These are phyloP conservation scores for Bonia amplexicaulis DNA, from an alignment of 176 grass and related monocot species.

Conservation along the genomic window DNA sequence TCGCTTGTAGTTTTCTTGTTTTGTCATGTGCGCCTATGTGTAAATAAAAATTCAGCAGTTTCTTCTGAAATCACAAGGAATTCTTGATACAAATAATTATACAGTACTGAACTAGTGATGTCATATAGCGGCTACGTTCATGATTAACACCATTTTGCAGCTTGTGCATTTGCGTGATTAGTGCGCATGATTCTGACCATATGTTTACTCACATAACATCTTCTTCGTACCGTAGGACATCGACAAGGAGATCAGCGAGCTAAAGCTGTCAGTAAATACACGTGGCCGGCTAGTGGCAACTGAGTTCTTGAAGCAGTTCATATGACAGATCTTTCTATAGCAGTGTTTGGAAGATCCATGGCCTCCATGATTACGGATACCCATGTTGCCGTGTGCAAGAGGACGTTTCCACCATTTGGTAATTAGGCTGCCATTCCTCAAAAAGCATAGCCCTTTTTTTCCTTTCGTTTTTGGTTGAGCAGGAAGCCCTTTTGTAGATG, in stretches of 20 bases:
- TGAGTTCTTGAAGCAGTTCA: constrained; percentile 93
- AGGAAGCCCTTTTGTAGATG: background rate
- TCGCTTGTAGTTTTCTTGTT: background rate
- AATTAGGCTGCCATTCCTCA: background rate
- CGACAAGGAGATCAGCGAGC: constrained; percentile 90
- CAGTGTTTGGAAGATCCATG: background rate
- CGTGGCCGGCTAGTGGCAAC: constrained; percentile 87
- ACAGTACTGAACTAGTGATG: background rate
- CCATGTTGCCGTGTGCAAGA: background rate
- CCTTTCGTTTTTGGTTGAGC: background rate
- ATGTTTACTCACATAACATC: background rate
- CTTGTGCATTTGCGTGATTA: background rate
- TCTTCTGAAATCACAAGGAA: background rate
- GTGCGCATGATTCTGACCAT: background rate
- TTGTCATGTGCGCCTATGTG: background rate
- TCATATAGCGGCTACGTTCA: background rate
- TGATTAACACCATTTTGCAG: background rate
- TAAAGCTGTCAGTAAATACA: constrained; percentile 91
- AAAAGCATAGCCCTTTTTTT: background rate
- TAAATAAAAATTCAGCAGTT: background rate
- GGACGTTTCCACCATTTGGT: background rate
- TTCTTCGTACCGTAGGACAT: constrained; percentile 52
- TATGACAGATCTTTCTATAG: constrained; percentile 31
- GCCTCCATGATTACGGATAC: background rate
- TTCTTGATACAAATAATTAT: background rate